Conservation (phyloP, 2,329 filamentous ascomycete species). For the Microdochium nivale region DNA sequence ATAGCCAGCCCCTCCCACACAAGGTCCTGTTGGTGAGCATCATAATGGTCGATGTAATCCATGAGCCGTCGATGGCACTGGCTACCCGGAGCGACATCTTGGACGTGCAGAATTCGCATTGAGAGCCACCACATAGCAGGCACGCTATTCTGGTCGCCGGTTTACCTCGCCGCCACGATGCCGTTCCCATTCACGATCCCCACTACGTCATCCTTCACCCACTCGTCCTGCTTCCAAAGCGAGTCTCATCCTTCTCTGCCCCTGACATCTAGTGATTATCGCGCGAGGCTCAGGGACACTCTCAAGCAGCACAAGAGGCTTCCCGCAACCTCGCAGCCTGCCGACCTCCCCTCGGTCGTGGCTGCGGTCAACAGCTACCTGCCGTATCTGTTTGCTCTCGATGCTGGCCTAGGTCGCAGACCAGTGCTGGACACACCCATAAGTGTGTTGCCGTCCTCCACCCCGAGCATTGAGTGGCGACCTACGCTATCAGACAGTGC, state of each 20-base stretch:
- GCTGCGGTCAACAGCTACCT: constrained; percentile 68
- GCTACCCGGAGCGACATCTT: background rate
- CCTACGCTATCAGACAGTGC: constrained; percentile 62
- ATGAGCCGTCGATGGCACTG: background rate
- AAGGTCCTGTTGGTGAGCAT: background rate
- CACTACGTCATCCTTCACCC: constrained; percentile 80
- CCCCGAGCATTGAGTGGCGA: constrained; percentile 72
- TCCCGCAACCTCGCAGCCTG: constrained; percentile 58
- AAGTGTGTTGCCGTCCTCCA: constrained; percentile 52
- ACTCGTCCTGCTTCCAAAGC: constrained; percentile 68
- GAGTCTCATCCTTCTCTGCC: constrained; percentile 85
- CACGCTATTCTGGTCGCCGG: background rate
- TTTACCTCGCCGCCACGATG: constrained; percentile 45
- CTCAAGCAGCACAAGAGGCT: constrained; percentile 88
- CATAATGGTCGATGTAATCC: background rate
- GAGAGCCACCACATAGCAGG: background rate
- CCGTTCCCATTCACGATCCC: constrained; percentile 83
- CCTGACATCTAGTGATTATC: constrained; percentile 71
- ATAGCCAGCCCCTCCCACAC: background rate
- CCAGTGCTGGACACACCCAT: constrained; percentile 50
- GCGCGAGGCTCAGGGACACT: constrained; percentile 71
- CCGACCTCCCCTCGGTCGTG: constrained; percentile 62
- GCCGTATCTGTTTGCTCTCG: constrained; percentile 73
- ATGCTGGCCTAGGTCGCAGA: constrained; percentile 57
- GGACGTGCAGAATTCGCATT: background rate